Evolutionary conservation across 2,329 filamentous ascomycete genomes (phyloP), one percentile per base, ranked within the genome.

Genomic region (Pseudocercospora crystallina): DNA sequence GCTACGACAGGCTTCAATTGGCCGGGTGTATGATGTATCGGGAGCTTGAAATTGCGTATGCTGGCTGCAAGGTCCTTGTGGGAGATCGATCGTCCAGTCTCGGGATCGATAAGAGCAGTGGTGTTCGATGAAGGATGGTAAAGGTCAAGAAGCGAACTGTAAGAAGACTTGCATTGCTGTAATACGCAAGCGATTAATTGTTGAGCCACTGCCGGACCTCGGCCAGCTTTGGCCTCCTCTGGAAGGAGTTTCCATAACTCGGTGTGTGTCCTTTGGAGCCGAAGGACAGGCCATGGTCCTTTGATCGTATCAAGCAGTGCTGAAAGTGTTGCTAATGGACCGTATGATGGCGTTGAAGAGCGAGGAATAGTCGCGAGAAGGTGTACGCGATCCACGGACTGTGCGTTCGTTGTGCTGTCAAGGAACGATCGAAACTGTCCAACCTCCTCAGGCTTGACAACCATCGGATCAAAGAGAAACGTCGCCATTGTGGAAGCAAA

Each of bases 1-100:
- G 75, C 77, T 8, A 80, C 70, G 10, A 76, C 67, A 2, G 76
- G 74, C 54, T 76, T 76, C 15, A 33, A 46, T 14, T 51, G 47
- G 15, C 43, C 49, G 0, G 51, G 33, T 10, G 7, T 30, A 10
- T 47, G 34, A n/a, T 39, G 45, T 38, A 63, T 30, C 1, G 64
- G 62, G 12, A 68, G 49, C 31, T 49, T 47, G 48, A 69, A 69
- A 20, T 57, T 47, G 11, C 48, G 43, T n/a, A 69, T 54, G 26
- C 59, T 61, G 10, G 43, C 44, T 11, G 61, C 52, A 30, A 69
- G 58, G 11, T 55, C 48, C 35, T 54, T 47, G 53, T 68, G 66
- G 14, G 44, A 58, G 11, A 63, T 47, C 7, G 59, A 53, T 10
- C 55, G 59, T 32, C 61, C 58, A 35, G 56, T 61, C 33, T 62